Percentiles rank a stretch among this genome's conserved stretches.
Conservation (phyloP, 257 asterid species). For the Hygrophila difformis region DNA sequence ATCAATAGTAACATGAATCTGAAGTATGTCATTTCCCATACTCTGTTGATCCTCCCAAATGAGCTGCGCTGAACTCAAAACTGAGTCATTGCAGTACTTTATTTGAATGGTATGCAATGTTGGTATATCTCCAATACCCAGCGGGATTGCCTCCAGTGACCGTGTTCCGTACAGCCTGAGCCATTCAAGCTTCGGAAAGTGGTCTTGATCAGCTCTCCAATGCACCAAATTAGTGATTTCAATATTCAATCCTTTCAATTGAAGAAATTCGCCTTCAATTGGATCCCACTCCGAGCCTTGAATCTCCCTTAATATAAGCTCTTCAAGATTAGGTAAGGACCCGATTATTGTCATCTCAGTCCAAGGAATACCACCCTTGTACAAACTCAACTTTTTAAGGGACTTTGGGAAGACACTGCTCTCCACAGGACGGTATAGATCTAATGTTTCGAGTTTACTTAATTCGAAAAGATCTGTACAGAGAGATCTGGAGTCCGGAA, state of each 20-base stretch:
- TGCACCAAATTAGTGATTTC: neutral
- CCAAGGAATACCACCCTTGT: neutral
- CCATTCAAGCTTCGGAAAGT: constrained; percentile 16
- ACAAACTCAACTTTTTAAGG: constrained; percentile 14
- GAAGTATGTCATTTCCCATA: constrained; percentile 12
- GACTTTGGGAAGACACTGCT: constrained; percentile 2
- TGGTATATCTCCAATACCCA: constrained; percentile 10
- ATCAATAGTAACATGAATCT: constrained; percentile 2
- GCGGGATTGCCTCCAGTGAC: constrained; percentile 11
- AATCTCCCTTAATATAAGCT: constrained; percentile 7
- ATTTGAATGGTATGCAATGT: constrained; percentile 15
- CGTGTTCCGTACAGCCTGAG: neutral
- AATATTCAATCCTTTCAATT: constrained; percentile 3
- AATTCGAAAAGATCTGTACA: neutral
- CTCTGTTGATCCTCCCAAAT: constrained; percentile 16
- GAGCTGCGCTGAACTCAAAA: constrained; percentile 3
- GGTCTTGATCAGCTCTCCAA: constrained; percentile 10
- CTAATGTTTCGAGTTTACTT: constrained; percentile 12
- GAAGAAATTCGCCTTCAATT: constrained; percentile 12
- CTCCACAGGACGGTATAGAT: no score
- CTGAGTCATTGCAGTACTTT: neutral
- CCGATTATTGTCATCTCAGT: constrained; percentile 7
- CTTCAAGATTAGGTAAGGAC: constrained; percentile 17
- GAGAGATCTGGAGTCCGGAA: no score
- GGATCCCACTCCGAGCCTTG: constrained; percentile 11